Conservation (phyloP, 306 rosid genomes). For the Boehmeria nivea region DNA sequence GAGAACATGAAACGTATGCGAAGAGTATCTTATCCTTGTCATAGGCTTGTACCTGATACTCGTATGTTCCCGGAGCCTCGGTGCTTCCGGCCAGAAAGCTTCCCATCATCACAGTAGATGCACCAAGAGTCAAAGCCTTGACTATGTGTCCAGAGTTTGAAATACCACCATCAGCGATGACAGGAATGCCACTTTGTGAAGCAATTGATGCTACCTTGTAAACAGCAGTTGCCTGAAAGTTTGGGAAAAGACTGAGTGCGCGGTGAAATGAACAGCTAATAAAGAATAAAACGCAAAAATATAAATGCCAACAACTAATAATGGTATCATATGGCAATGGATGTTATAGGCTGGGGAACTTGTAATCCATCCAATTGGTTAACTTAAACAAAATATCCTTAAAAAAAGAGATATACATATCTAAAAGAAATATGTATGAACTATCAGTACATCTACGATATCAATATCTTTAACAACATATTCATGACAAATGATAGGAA, state of each 20-base stretch:
- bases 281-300: not conserved
- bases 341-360: not conserved
- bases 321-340: too few species aligned
- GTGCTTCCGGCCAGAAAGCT: conserved; percentile 87
- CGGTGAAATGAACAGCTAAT: not conserved
- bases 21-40: too few species aligned
- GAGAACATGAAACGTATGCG: not conserved
- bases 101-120: conserved; percentile 96
- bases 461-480: too few species aligned
- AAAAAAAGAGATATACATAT: too few species aligned
- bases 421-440: too few species aligned
- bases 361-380: too few species aligned
- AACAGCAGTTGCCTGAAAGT: conserved; percentile 69
- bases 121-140: conserved; percentile 80
- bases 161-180: conserved; percentile 95
- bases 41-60: conserved; percentile 46
- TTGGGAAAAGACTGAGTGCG: not conserved
- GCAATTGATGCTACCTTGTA: conserved; percentile 83
- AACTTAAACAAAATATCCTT: too few species aligned
- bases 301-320: too few species aligned
- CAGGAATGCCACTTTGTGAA: conserved; percentile 66
- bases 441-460: too few species aligned
- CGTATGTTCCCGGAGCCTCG: conserved; percentile 88
- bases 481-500: too few species aligned
- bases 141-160: conserved; percentile 88